Evolutionary conservation across 345 rosid species (phyloP), one percentile per base, ranked within the genome.

Genomic region (Streptanthus diversifolius): DNA sequence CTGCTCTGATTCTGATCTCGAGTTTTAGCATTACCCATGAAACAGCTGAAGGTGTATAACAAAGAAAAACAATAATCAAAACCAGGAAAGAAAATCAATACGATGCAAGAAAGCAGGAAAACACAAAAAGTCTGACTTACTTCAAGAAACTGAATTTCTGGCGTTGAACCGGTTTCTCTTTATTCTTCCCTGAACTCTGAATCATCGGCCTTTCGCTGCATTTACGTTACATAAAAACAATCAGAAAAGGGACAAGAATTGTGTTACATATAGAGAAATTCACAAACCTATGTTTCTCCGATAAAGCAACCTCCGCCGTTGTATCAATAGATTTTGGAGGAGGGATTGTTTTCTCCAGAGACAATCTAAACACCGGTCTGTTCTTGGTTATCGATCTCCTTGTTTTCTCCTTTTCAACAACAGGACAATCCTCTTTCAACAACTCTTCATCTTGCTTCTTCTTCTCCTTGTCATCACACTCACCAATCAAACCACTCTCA

Each of bases 281-380:
- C 63, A 43, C 64, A 61, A 62, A 74, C 80, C 76, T 76, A 63
- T 4, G 47, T 37, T 77, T 77, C 17, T 77, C 76, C 8, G 75
- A n/a, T 36, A 70, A 35, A 41, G 45, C 17, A 51, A 37, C 55
- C 9, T 63, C 66, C 11, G 12, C 25, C 32, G 15, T 11, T 21
- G 71, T 33, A 19, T 74, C 78, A 1, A 63, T 0, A 39, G 66
- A 10, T 25, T 25, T 70, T 0, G 56, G 62, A 76, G 80, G 80
- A 77, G 80, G 80, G 10, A 63, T 64, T 9, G 63, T 70, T 39
- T 70, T 77, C 72, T 71, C 80, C 4, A 77, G 2, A 77, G 80
- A 77, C 71, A 77, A 64, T 71, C 80, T 70, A 76, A 76, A 76
- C 74, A 69, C 79, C 8, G 80, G 72, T 57, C 27, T 70, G 25